A percentile compares a stretch with the other conserved stretches of the same genome.
Evolutionary conservation across 1,284 basidiomycete genomes (phyloP).

Genomic region (Fistulina hepatica): DNA sequence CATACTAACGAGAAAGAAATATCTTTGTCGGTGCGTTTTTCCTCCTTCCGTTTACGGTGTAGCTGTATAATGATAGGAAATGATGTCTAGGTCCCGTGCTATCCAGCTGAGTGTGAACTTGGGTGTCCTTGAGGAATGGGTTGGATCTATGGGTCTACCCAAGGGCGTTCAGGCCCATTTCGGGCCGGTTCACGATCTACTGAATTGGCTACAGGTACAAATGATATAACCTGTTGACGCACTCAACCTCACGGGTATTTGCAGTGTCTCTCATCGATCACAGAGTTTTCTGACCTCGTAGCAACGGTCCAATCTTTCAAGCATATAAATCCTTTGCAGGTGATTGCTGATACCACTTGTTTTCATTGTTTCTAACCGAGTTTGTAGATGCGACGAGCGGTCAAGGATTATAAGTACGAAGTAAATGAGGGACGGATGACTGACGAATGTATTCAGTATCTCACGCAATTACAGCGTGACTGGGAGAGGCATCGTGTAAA

Average conservation of each 20-base stretch:
- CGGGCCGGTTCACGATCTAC: constrained; percentile 73
- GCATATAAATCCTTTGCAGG: constrained; percentile 85
- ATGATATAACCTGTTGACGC: constrained; percentile 1
- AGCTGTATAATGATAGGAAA: constrained; percentile 2
- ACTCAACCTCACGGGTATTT: constrained; percentile 9
- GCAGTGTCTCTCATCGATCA: constrained; percentile 79
- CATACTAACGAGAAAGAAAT: constrained; percentile 83
- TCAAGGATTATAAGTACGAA: constrained; percentile 92
- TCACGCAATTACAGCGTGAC: constrained; percentile 88
- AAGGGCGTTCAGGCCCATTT: constrained; percentile 74
- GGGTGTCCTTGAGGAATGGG: constrained; percentile 85
- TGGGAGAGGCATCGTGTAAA: constrained; percentile 88
- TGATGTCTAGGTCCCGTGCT: constrained; percentile 56
- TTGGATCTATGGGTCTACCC: constrained; percentile 72
- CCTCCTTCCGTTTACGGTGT: constrained; percentile 7
- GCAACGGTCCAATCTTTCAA: constrained; percentile 84
- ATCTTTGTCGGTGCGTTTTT: constrained; percentile 67
- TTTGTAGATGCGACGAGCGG: constrained; percentile 76
- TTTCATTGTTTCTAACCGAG: constrained; percentile 4
- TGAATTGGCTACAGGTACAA: constrained; percentile 78
- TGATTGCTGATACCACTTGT: constrained; percentile 19
- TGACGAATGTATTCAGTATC: constrained; percentile 89
- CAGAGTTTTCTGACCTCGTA: constrained; percentile 80
- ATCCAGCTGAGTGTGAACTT: constrained; percentile 88
- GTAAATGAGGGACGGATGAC: constrained; percentile 87